Evolutionary conservation across 2,329 filamentous ascomycete species (phyloP), one percentile per base, ranked within the genome.

Genomic region (Dryadomyces sulphureus): DNA sequence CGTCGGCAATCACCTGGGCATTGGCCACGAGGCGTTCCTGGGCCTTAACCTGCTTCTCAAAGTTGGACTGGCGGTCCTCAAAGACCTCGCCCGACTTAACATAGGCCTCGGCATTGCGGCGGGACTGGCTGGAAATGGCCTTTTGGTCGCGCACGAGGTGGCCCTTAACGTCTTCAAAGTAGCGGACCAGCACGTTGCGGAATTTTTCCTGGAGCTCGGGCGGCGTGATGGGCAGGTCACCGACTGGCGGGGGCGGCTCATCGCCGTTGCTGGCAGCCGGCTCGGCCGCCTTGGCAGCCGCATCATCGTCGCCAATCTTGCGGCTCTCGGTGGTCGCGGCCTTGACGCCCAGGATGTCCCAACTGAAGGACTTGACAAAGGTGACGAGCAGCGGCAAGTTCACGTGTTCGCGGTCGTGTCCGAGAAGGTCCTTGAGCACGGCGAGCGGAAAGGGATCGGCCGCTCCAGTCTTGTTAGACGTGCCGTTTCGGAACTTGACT

Each of bases 71-170:
- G 43, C 92, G 83, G 58, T 98, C 92, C 60, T 98, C 92, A 53
- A 98, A 96, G 5, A 98, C 90, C 59, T 98, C 92, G 2, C 92
- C 92, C 34, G 92, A 96, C 58, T 95, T 95, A 56, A 98, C 90
- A 56, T 98, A 98, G 6, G 90, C 92, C 62, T 98, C 92, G 1
- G 92, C 90, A 63, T 98, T 98, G 54, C 90, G 88, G 52, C 88
- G 85, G 45, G 85, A 87, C 64, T 98, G 92, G 22, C 76, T 79
- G 45, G 80, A 76, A 36, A 98, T 81, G 36, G 84, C 81, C 61
- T 94, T 92, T 60, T 98, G 92, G 56, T 96, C 88, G n/a, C 85
- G 81, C 25, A 89, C 62, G 25, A 98, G 72, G 57, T 96, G 92
- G 16, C 74, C 70, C 58, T 94, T 94, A 53, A 96, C 85, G 59